Evolutionary conservation across 2,329 filamentous ascomycete genomes (phyloP).

Genomic region (Penicillium sp.): DNA sequence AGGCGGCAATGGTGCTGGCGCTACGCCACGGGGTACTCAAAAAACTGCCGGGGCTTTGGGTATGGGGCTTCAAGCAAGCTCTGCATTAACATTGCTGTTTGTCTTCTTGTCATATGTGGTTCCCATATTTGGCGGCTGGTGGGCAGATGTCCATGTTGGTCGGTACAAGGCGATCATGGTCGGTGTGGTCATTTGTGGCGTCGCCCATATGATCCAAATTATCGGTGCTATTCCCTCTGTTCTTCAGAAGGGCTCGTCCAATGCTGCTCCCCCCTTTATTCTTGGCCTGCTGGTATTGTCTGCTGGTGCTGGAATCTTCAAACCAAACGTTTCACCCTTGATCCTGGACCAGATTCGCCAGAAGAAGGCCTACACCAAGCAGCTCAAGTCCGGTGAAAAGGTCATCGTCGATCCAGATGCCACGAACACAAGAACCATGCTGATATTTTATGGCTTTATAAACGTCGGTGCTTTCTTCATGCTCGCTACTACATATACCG

Average conservation of each 20-base stretch:
- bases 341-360: conserved; percentile 22
- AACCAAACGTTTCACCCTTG: conserved; percentile 19
- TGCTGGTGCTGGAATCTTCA: conserved; percentile 35
- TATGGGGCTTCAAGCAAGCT: conserved; percentile 47
- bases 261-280: conserved; percentile 34
- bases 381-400: conserved; percentile 38
- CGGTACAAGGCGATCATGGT: conserved; percentile 29
- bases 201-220: conserved; percentile 11
- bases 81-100: conserved; percentile 45
- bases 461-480: conserved; percentile 30
- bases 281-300: conserved; percentile 33
- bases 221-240: conserved; percentile 36
- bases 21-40: conserved; percentile 24
- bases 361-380: conserved; percentile 34
- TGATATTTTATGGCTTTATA: conserved; percentile 30
- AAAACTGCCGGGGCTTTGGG: conserved; percentile 52
- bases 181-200: conserved; percentile 33
- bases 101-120: conserved; percentile 50
- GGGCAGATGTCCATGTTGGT: conserved; percentile 17
- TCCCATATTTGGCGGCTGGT: conserved; percentile 41
- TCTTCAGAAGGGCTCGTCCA: conserved; percentile 23
- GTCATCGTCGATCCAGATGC: conserved; percentile 43
- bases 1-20: conserved; percentile 21
- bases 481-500: conserved; percentile 34
- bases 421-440: conserved; percentile 33